Conservation (phyloP, 495 filamentous ascomycete species). For the Darksidea phi region DNA sequence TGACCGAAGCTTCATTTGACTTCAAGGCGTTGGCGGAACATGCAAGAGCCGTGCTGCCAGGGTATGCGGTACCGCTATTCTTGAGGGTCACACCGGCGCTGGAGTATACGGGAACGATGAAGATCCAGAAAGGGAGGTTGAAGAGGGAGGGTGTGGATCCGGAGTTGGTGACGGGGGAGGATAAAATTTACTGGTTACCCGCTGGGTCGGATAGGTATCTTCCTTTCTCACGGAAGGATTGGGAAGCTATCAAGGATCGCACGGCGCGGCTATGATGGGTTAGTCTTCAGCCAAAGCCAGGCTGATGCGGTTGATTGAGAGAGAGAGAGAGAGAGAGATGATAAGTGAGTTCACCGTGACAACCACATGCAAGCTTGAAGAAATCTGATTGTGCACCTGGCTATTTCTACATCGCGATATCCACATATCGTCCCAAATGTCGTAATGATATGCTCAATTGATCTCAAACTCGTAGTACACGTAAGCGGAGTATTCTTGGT, state of each 20-base stretch:
- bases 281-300: too few species aligned
- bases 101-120: constrained; percentile 36
- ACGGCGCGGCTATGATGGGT: too few species aligned
- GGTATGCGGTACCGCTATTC: constrained; percentile 44
- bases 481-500: constrained; percentile 86
- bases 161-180: constrained; percentile 20
- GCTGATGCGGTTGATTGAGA: too few species aligned
- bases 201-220: constrained; percentile 33
- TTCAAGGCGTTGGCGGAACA: constrained; percentile 35
- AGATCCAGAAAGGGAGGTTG: constrained; percentile 35
- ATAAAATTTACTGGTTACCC: constrained; percentile 40
- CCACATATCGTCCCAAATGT: too few species aligned
- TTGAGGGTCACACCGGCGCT: constrained; percentile 37
- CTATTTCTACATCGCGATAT: too few species aligned
- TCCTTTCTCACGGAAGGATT: constrained; percentile 38
- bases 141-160: constrained; percentile 34
- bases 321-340: too few species aligned
- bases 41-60: constrained; percentile 33
- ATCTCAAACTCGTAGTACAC: constrained; percentile 96
- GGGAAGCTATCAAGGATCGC: constrained; percentile 32
- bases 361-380: too few species aligned
- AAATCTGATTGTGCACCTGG: too few species aligned
- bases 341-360: too few species aligned
- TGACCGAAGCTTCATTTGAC: constrained; percentile 21
- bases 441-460: too few species aligned